Evolutionary conservation across 2,329 filamentous ascomycete species (phyloP), one percentile per base, ranked within the genome.

Genomic region (Calonectria pteridis): DNA sequence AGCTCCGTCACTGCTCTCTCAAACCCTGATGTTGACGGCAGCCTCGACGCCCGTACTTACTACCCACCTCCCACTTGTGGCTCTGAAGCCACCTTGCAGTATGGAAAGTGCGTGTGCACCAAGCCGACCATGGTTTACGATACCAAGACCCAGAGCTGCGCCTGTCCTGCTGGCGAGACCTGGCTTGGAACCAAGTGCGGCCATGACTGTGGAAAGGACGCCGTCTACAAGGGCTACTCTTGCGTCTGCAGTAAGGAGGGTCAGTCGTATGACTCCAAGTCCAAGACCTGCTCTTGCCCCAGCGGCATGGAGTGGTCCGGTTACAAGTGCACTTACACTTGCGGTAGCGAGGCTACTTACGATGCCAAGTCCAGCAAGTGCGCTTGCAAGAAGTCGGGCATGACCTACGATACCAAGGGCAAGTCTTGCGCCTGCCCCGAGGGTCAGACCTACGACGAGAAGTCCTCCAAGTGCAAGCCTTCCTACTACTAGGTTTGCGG

Each of bases 1-100:
- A 35, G 33, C 37, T 72, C 76, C 62, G 76, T 77, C 75, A 74
- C 73, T 69, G 76, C 76, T n/a, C 51, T 78, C 26, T 72, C 76
- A 13, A 53, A 64, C 20, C 72, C 77, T 28, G 76, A 78, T 13
- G 35, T 43, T 37, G 72, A 69, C 55, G 66, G 65, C 29, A 26
- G 68, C 23, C 76, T 78, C 50, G 76, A 78, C 67, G 68, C 76
- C 35, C 75, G 76, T 28, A 75, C 78, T 18, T 67, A 67, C 18
- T 46, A 72, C 5, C 59, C 58, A 13, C 67, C n/a, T n/a, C n/a
- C 71, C 31, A 51, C 74, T 51, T 68, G 66, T 5, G 66, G 66
- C 23, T 46, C 51, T 6, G 66, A 29, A 13, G 66, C 66, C 55
- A 59, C 51, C 28, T 31, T 58, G 33, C 49, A 68, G 66, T 46